Conservation (phyloP, 2,329 filamentous ascomycete genomes). For the Calonectria ilicicola region DNA sequence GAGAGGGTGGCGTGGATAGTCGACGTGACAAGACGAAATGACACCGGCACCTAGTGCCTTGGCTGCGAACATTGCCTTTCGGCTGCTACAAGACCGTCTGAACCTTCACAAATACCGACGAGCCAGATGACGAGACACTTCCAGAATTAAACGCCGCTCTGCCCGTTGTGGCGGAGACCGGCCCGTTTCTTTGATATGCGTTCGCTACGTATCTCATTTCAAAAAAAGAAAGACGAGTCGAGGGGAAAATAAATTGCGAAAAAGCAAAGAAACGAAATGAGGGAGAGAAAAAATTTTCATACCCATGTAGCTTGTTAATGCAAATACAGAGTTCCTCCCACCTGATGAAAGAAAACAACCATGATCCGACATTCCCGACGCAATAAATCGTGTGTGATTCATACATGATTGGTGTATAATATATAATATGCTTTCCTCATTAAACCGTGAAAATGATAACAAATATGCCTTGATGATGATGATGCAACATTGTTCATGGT, state of each 20-base stretch:
- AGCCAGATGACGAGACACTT: not conserved
- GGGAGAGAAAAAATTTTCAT: not conserved
- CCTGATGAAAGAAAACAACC: not conserved
- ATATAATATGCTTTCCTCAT: slow-evolving; percentile 13
- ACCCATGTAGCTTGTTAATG: slow-evolving; percentile 9
- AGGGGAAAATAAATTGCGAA: not conserved
- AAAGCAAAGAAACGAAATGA: not conserved
- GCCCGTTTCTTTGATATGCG: slow-evolving; percentile 18
- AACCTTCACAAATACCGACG: not conserved
- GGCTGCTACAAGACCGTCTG: not conserved
- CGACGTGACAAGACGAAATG: slow-evolving; percentile 5
- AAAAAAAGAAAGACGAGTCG: not conserved
- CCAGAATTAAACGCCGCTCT: slow-evolving; percentile 11
- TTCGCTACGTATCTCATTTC: slow-evolving; percentile 10
- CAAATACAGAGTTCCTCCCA: slow-evolving; percentile 18
- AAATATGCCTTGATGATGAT: not conserved
- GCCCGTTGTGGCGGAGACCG: slow-evolving; percentile 21
- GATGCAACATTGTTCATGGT: not conserved
- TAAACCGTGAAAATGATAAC: slow-evolving; percentile 17
- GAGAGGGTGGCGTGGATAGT: not conserved
- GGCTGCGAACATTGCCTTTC: not conserved
- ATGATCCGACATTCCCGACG: slow-evolving; percentile 7
- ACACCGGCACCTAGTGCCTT: not conserved
- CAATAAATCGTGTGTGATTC: slow-evolving; percentile 25
- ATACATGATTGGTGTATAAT: slow-evolving; percentile 31